Percentiles rank a stretch among this genome's conserved stretches.
phyloP scores from a whole-genome alignment of 2,329 filamentous ascomycete genomes.

The Fusarium bulbicola region DNA sequence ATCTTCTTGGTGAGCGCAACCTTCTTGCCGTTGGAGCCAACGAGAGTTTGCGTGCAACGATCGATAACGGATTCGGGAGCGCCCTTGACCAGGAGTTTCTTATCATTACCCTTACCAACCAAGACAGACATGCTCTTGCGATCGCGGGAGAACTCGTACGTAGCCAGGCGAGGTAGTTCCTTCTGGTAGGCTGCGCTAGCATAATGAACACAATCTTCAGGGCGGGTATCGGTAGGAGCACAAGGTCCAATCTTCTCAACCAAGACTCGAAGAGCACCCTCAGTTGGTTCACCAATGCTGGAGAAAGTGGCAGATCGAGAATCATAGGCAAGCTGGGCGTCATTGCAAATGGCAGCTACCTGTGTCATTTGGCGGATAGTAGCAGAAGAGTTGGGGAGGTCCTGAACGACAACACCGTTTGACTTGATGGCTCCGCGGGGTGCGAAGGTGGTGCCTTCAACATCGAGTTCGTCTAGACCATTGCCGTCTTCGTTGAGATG shows the following conservation, averaged over 20 bases:
- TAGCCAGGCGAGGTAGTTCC: slow-evolving; percentile 77
- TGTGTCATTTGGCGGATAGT: slow-evolving; percentile 83
- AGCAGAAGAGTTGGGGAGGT: slow-evolving; percentile 75
- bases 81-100: slow-evolving; percentile 94
- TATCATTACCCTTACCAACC: slow-evolving; percentile 72
- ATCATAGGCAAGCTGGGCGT: slow-evolving; percentile 85
- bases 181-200: slow-evolving; percentile 87
- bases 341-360: slow-evolving; percentile 85
- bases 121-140: slow-evolving; percentile 99
- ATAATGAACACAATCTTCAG: slow-evolving; percentile 77
- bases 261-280: slow-evolving; percentile 89
- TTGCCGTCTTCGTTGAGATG: slow-evolving; percentile 79
- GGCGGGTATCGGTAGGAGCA: slow-evolving; percentile 62
- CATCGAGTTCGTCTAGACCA: slow-evolving; percentile 83
- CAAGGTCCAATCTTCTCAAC: slow-evolving; percentile 94
- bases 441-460: slow-evolving; percentile 92
- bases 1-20: slow-evolving; percentile 77
- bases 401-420: slow-evolving; percentile 72
- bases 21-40: slow-evolving; percentile 81
- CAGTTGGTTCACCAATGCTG: slow-evolving; percentile 92
- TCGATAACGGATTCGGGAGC: slow-evolving; percentile 95
- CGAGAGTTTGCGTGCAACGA: slow-evolving; percentile 83
- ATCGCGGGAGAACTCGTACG: slow-evolving; percentile 96
- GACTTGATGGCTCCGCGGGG: slow-evolving; percentile 79
- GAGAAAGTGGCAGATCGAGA: slow-evolving; percentile 76